Conservation (phyloP, 768 basidiomycete species). For the Baorangia bicolor region DNA sequence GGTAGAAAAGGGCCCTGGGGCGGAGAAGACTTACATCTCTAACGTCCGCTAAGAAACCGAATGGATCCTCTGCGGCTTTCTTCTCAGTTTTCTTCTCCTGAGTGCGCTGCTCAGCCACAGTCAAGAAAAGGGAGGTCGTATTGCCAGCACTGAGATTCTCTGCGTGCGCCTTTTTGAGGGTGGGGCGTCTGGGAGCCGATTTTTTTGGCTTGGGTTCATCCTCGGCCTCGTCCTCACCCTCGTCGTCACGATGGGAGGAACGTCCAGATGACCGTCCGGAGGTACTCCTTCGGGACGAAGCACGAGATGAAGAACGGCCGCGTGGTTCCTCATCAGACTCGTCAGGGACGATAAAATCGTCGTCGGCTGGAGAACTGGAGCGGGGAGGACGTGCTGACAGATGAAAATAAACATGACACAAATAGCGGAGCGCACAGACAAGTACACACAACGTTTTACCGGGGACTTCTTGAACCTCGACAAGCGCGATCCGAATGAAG, state of each 20-base stretch:
- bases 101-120: conserved; percentile 76
- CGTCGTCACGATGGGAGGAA: conserved; percentile 37
- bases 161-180: conserved; percentile 30
- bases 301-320: conserved; percentile 50
- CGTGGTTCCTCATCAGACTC: conserved; percentile 58
- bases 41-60: conserved; percentile 66
- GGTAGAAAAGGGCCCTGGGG: background rate
- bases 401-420: conserved; percentile 7
- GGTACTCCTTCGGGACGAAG: conserved; percentile 41
- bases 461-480: conserved; percentile 68
- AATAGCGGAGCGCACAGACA: background rate
- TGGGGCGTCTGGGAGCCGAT: conserved; percentile 34
- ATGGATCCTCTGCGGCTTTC: conserved; percentile 75
- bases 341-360: conserved; percentile 69
- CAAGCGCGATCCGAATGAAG: conserved; percentile 57
- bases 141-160: conserved; percentile 32
- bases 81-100: conserved; percentile 81
- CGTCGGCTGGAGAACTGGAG: conserved; percentile 48
- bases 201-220: conserved; percentile 38
- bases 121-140: conserved; percentile 56
- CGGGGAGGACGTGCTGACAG: conserved; percentile 41
- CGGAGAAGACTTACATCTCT: conserved; percentile 55
- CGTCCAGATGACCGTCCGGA: conserved; percentile 36
- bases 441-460: conserved; percentile 46
- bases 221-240: conserved; percentile 37